Evolutionary conservation across 306 rosid species (phyloP).

Genomic region (Rubus parviflorus): DNA sequence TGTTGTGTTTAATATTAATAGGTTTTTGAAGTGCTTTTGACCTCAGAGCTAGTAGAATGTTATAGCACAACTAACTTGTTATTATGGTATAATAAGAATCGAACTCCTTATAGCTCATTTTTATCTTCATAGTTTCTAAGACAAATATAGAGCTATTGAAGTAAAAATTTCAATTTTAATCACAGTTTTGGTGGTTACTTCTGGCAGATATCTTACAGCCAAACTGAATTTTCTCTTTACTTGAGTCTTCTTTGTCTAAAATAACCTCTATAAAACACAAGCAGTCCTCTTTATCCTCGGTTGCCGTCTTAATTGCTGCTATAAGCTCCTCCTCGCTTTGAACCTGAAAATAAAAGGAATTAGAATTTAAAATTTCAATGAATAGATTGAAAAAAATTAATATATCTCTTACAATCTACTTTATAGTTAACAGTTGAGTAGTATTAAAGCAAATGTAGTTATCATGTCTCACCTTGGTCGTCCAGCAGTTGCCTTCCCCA

Average conservation of each 20-base stretch:
- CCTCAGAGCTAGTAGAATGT: too few relatives aligned
- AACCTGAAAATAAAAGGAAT: neutral
- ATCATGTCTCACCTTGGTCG: neutral
- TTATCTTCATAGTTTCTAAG: neutral
- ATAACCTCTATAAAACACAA: neutral
- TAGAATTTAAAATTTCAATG: neutral
- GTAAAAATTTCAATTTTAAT: too few relatives aligned
- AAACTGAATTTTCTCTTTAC: conserved; percentile 14
- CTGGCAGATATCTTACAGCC: neutral
- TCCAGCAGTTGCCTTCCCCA: neutral
- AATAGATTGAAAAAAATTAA: neutral
- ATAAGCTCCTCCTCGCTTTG: conserved; percentile 11
- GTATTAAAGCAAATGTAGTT: too few relatives aligned
- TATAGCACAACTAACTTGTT: too few relatives aligned
- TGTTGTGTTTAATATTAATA: too few relatives aligned
- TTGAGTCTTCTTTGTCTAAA: conserved; percentile 4
- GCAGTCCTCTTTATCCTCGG: neutral
- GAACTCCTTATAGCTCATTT: too few relatives aligned
- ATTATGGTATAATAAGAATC: too few relatives aligned
- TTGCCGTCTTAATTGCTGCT: conserved; percentile 7
- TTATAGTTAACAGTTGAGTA: too few relatives aligned
- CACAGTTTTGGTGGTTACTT: neutral
- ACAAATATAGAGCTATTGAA: neutral
- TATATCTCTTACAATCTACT: too few relatives aligned
- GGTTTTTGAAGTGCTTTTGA: too few relatives aligned